Percentiles rank a stretch among this genome's conserved stretches.
phyloP scores from a whole-genome alignment of 192 early-diverging fungal species.

The Backusella circina region DNA sequence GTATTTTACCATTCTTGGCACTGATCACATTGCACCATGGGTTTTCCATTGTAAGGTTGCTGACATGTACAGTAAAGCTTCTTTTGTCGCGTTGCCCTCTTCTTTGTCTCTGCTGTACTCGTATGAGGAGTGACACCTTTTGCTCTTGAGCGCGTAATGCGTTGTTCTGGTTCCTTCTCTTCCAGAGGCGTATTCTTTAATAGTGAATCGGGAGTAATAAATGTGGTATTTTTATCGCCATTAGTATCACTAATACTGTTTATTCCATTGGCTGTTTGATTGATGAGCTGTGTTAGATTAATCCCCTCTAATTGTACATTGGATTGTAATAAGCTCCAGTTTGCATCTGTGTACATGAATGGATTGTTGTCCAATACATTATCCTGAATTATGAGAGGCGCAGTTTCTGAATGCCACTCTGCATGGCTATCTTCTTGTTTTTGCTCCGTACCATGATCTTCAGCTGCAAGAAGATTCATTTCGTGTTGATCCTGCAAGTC shows the following conservation, averaged over 20 bases:
- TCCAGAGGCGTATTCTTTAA: neutral
- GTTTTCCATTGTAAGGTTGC: constrained; percentile 61
- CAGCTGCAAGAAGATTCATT: neutral
- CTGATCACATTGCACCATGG: constrained; percentile 76
- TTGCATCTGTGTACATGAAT: constrained; percentile 1
- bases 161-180: neutral
- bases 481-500: constrained; percentile 11
- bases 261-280: neutral
- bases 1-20: constrained; percentile 70
- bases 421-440: neutral
- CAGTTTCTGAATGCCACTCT: constrained; percentile 1
- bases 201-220: neutral
- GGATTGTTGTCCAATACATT: neutral
- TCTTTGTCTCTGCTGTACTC: neutral
- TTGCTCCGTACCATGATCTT: neutral
- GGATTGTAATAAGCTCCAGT: neutral
- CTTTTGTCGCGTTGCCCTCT: constrained; percentile 24
- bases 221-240: neutral
- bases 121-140: neutral
- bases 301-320: neutral
- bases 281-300: neutral
- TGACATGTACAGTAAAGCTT: constrained; percentile 71
- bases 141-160: constrained; percentile 1
- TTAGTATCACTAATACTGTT: neutral
- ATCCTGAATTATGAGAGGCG: neutral